phyloP scores from a whole-genome alignment of 306 rosid species.

The Delonix regia region DNA sequence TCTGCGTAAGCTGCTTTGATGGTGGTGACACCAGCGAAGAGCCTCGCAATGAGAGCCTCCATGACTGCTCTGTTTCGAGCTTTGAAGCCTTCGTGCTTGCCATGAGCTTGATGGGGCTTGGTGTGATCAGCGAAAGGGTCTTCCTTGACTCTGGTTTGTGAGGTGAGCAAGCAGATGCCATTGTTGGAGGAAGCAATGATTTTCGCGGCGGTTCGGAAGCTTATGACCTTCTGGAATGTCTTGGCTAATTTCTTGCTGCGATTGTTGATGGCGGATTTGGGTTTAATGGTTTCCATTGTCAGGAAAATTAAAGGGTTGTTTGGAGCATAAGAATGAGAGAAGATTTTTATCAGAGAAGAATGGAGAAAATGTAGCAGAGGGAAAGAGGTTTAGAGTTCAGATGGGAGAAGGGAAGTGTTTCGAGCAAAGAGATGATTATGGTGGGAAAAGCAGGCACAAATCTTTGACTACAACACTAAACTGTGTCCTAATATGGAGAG shows the following conservation, averaged over 20 bases:
- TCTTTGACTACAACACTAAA: constrained; percentile 56
- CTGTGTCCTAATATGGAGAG: constrained; percentile 25
- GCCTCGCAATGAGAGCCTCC: constrained; percentile 89
- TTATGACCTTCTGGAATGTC: constrained; percentile 74
- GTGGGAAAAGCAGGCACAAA: constrained; percentile 52
- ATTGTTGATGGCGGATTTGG: constrained; percentile 63
- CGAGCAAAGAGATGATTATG: constrained; percentile 35
- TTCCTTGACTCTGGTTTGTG: constrained; percentile 55
- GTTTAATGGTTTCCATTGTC: constrained; percentile 68
- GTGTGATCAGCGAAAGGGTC: constrained; percentile 35
- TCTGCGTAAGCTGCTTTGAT: constrained; percentile 94
- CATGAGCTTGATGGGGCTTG: constrained; percentile 36
- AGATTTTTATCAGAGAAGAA: constrained; percentile 4
- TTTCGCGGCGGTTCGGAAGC: constrained; percentile 56
- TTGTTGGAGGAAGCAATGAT: constrained; percentile 67
- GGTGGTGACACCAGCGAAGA: constrained; percentile 84
- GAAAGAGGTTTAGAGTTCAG: constrained; percentile 30
- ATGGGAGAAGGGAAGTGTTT: not conserved
- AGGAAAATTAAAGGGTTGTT: constrained; percentile 19
- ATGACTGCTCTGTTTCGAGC: constrained; percentile 64
- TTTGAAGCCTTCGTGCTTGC: not conserved
- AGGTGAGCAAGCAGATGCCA: constrained; percentile 75
- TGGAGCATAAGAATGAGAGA: constrained; percentile 38
- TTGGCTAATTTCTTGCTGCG: constrained; percentile 57
- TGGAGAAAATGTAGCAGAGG: not conserved